Percentiles rank a stretch among this genome's conserved stretches.
These are phyloP conservation scores for Aureobasidium sp. DNA, from an alignment of 2,329 filamentous ascomycete species.

Conservation along the genomic window DNA sequence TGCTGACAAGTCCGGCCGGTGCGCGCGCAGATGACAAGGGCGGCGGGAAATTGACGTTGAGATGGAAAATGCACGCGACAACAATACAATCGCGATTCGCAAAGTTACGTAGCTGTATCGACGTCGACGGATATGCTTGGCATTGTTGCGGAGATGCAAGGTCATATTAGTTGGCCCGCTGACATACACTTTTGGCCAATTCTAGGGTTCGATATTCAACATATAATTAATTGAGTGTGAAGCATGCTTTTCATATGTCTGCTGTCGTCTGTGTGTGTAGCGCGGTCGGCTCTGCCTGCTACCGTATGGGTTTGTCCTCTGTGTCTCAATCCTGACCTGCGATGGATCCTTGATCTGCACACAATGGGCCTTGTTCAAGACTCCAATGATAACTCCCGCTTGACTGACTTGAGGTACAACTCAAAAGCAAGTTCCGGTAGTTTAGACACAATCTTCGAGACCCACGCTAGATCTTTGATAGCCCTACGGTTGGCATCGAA, in stretches of 20 bases:
- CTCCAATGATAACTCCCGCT: no score
- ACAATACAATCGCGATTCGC: background rate
- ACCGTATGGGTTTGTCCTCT: no score
- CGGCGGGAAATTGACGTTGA: background rate
- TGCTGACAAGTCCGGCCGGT: background rate
- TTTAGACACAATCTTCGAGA: no score
- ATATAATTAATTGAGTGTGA: no score
- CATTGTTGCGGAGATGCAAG: background rate
- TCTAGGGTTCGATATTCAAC: no score
- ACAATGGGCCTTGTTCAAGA: no score
- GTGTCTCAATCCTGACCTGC: no score
- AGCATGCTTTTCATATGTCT: background rate
- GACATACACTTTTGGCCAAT: background rate
- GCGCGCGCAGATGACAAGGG: slow-evolving; percentile 1
- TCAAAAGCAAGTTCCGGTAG: no score
- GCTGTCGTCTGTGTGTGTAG: background rate
- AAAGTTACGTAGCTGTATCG: slow-evolving; percentile 9
- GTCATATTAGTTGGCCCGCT: slow-evolving; percentile 3
- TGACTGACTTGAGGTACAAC: no score
- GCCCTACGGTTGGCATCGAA: no score
- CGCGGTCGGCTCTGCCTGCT: background rate
- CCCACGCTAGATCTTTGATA: no score
- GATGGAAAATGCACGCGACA: slow-evolving; percentile 11
- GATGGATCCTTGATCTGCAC: no score
- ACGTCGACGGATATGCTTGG: background rate